A percentile compares a stretch with the other conserved stretches of the same genome.
These are phyloP conservation scores for Sanghuangporus sanghuang DNA, from an alignment of 1,284 basidiomycete species.

Conservation along the genomic window DNA sequence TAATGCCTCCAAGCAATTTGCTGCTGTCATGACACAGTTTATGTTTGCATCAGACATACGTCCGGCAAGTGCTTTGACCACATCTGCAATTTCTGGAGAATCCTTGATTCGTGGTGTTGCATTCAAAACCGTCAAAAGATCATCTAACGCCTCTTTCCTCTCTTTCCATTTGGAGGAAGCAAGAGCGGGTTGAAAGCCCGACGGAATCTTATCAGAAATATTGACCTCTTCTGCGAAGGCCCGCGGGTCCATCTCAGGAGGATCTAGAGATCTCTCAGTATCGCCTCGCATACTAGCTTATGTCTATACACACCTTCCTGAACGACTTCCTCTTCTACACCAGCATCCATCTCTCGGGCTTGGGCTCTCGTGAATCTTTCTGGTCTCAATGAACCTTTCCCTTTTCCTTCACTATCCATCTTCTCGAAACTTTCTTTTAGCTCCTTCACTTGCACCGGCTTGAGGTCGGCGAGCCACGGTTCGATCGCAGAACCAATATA, in stretches of 20 bases:
- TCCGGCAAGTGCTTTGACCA: conserved; percentile 72
- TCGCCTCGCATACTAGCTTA: conserved; percentile 1
- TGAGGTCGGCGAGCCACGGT: conserved; percentile 86
- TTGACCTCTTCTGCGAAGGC: conserved; percentile 83
- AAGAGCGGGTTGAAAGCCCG: conserved; percentile 68
- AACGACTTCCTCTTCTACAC: conserved; percentile 33
- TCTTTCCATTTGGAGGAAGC: conserved; percentile 98
- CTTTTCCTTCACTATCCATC: conserved; percentile 79
- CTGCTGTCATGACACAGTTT: conserved; percentile 89
- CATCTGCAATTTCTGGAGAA: conserved; percentile 65
- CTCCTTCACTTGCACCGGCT: conserved; percentile 98
- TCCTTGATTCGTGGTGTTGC: conserved; percentile 77
- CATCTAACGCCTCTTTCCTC: conserved; percentile 88
- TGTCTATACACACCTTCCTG: conserved; percentile 28
- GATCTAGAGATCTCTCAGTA: conserved; percentile 28
- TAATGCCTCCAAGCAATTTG: conserved; percentile 81
- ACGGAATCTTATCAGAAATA: conserved; percentile 70
- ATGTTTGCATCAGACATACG: conserved; percentile 93
- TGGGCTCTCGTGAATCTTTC: conserved; percentile 77
- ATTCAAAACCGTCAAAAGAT: conserved; percentile 70
- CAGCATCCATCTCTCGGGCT: conserved; percentile 67
- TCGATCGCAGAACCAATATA: conserved; percentile 88
- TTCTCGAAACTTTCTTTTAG: conserved; percentile 86
- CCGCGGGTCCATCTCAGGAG: conserved; percentile 68
- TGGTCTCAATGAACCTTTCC: conserved; percentile 77